phyloP scores from a whole-genome alignment of 2,329 filamentous ascomycete genomes.

The Sporothrix phasma region DNA sequence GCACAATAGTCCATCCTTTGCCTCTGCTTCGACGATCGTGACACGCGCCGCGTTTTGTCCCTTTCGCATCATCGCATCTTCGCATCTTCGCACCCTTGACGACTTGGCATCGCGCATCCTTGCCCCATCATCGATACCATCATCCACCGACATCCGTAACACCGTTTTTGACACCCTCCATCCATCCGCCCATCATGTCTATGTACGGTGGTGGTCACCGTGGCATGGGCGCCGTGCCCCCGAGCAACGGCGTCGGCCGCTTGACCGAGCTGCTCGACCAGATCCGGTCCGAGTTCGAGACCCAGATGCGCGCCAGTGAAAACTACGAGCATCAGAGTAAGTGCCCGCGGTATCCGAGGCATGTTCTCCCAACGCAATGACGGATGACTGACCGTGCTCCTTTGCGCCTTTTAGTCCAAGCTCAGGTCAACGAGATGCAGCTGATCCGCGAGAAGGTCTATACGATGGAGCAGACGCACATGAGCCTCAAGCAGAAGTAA shows the following conservation, averaged over 20 bases:
- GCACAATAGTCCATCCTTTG: not conserved
- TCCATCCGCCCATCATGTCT: slow-evolving; percentile 37
- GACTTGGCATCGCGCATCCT: not conserved
- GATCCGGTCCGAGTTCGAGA: slow-evolving; percentile 84
- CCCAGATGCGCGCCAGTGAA: slow-evolving; percentile 67
- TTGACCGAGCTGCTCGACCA: slow-evolving; percentile 87
- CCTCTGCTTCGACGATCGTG: not conserved
- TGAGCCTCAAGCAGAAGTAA: slow-evolving; percentile 85
- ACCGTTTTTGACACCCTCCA: too few relatives aligned
- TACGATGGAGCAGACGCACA: slow-evolving; percentile 80
- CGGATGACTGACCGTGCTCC: slow-evolving; percentile 17
- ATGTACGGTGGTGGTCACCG: slow-evolving; percentile 81
- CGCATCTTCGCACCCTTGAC: not conserved
- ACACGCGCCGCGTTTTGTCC: not conserved
- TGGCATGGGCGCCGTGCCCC: slow-evolving; percentile 63
- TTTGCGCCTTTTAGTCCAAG: slow-evolving; percentile 53
- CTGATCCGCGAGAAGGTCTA: slow-evolving; percentile 90
- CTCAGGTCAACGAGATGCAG: slow-evolving; percentile 91
- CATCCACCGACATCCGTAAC: not conserved
- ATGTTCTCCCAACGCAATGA: not conserved
- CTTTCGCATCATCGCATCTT: not conserved
- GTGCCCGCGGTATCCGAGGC: slow-evolving; percentile 25
- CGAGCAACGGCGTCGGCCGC: slow-evolving; percentile 45
- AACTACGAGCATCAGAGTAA: slow-evolving; percentile 91
- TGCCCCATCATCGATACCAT: not conserved